Evolutionary conservation across 2,329 filamentous ascomycete species (phyloP).

Genomic region (Botryotinia convoluta): DNA sequence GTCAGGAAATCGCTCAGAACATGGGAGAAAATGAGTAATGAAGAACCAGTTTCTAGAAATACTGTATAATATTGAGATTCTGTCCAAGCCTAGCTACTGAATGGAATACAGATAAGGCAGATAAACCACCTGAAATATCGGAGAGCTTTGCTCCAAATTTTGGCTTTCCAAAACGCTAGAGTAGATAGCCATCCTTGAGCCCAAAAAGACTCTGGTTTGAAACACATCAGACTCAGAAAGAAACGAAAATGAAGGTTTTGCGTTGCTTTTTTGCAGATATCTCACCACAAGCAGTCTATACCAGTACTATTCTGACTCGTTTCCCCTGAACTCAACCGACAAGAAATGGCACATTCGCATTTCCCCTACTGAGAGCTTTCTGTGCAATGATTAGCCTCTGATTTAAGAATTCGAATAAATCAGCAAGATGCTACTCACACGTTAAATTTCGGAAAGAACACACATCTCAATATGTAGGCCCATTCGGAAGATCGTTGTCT

Average conservation of each 20-base stretch:
- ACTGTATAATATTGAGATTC: background rate
- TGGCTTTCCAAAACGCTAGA: background rate
- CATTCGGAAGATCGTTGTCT: background rate
- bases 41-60: background rate
- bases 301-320: background rate
- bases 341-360: background rate
- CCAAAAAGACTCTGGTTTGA: background rate
- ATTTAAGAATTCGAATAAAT: rapidly evolving
- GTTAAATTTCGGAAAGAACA: background rate
- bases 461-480: background rate
- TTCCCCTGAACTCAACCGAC: background rate
- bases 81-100: background rate
- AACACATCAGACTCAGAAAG: background rate
- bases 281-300: background rate
- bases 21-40: background rate
- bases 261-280: background rate
- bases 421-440: no score
- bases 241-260: background rate
- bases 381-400: background rate
- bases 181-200: background rate
- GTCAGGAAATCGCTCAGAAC: background rate
- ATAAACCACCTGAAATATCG: background rate
- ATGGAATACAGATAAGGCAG: background rate
- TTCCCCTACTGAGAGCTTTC: background rate
- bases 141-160: background rate